phyloP scores from a whole-genome alignment of 2,329 filamentous ascomycete species.

The Xylaria digitata region DNA sequence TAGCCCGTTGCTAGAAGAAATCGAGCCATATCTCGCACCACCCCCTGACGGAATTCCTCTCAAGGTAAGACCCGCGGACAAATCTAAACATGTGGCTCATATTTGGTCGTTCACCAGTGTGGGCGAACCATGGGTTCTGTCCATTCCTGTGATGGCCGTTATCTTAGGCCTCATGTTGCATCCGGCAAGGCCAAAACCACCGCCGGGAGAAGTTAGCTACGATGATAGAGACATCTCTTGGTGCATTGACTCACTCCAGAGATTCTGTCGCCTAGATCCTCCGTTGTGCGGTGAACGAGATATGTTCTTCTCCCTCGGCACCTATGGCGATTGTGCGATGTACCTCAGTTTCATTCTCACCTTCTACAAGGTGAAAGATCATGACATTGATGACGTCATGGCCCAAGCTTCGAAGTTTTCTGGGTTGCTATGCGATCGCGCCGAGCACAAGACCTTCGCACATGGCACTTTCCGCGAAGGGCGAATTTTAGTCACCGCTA shows the following conservation, averaged over 20 bases:
- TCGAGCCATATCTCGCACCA: too few relatives aligned
- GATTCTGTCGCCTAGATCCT: neutral
- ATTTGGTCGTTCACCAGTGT: neutral
- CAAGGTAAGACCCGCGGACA: too few relatives aligned
- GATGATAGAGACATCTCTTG: neutral
- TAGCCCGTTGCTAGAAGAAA: too few relatives aligned
- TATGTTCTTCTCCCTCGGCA: neutral
- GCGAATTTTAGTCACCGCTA: neutral
- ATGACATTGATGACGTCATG: too few relatives aligned
- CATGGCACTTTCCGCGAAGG: neutral
- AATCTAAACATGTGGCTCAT: neutral
- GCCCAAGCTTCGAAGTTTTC: neutral
- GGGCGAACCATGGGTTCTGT: neutral
- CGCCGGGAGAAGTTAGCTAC: too few relatives aligned
- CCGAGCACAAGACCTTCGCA: neutral
- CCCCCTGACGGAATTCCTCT: too few relatives aligned
- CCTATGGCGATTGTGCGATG: neutral
- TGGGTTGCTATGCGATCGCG: neutral
- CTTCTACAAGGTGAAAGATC: neutral
- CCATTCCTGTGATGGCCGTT: neutral
- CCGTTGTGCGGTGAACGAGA: neutral
- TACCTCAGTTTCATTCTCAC: neutral
- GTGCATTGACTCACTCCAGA: neutral
- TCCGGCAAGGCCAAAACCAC: neutral
- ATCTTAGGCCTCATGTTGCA: neutral